Evolutionary conservation across 768 basidiomycete genomes (phyloP), one percentile per base, ranked within the genome.

Genomic region (Russula lepida): DNA sequence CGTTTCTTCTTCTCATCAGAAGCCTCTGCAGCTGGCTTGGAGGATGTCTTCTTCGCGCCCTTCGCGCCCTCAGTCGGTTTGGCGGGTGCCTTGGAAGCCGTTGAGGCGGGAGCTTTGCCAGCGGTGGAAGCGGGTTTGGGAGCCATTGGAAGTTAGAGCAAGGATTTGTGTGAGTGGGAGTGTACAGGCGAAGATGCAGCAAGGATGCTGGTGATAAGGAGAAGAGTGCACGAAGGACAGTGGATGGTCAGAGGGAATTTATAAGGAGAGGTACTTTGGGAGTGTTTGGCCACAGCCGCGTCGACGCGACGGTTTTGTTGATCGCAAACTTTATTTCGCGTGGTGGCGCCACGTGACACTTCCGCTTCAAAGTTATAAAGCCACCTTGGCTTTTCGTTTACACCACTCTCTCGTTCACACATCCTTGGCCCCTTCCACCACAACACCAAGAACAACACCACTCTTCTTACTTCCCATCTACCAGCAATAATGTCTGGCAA

Each of bases 1-100:
- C 88, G 80, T 81, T 89, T 91, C 81, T 91, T 92, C 86, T 93
- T 92, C 64, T 72, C 77, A 33, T 82, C 91, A 61, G 82, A 84
- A 54, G 80, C 82, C 55, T 83, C 78, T 11, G 76, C 72, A 12
- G 84, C 77, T 15, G 84, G 78, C 66, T 84, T 84, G 30, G 84
- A 74, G 33, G 57, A 33, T 1, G 85, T 86, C 75, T 90, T 93
- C 81, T 92, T 94, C 27, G 86, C 87, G 7, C 83, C 85, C 76
- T 91, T 88, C 13, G 79, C 71, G 47, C 80, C 83, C 41, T 70
- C 69, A 59, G 82, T 81, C 21, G 80, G 76, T 69, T 85, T 86
- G 41, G 87, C 86, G 9, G 88, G 87, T 0, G 87, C 85, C 77
- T 90, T 90, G 57, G 86, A 77, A 1, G 77, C 82, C 51, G 78